phyloP scores from a whole-genome alignment of 2,329 filamentous ascomycete genomes.

The Erysiphe neolycopersici region DNA sequence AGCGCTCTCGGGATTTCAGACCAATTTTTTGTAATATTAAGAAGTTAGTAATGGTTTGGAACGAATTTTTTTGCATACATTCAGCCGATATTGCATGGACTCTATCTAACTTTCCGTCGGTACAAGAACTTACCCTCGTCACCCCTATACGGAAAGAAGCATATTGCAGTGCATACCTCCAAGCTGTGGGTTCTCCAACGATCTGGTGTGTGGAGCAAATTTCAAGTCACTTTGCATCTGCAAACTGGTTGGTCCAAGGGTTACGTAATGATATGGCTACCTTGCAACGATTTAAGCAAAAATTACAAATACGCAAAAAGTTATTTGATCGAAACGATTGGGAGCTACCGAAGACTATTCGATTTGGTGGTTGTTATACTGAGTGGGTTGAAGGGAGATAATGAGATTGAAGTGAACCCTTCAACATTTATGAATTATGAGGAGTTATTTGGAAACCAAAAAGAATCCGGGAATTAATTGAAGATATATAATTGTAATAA shows the following conservation, averaged over 20 bases:
- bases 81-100: slow-evolving; percentile 1
- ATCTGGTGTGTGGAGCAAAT: slow-evolving; percentile 1
- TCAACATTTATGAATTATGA: no score
- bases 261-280: slow-evolving; percentile 1
- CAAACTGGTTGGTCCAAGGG: slow-evolving; percentile 1
- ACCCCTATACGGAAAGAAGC: neutral
- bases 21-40: neutral
- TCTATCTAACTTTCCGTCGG: neutral
- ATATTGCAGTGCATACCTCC: slow-evolving; percentile 1
- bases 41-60: slow-evolving; percentile 1
- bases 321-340: neutral
- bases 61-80: slow-evolving; percentile 1
- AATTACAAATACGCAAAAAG: neutral
- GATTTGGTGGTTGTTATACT: neutral
- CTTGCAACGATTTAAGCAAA: neutral
- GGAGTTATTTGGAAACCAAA: no score
- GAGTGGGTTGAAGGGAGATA: slow-evolving; percentile 1
- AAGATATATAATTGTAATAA: no score
- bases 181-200: neutral
- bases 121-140: neutral
- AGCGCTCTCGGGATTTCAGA: neutral
- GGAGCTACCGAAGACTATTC: neutral
- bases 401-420: neutral
- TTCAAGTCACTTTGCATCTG: slow-evolving; percentile 1
- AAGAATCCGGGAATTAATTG: no score